Conservation (phyloP, 2,329 filamentous ascomycete species). For the Lachnellula willkommii region DNA sequence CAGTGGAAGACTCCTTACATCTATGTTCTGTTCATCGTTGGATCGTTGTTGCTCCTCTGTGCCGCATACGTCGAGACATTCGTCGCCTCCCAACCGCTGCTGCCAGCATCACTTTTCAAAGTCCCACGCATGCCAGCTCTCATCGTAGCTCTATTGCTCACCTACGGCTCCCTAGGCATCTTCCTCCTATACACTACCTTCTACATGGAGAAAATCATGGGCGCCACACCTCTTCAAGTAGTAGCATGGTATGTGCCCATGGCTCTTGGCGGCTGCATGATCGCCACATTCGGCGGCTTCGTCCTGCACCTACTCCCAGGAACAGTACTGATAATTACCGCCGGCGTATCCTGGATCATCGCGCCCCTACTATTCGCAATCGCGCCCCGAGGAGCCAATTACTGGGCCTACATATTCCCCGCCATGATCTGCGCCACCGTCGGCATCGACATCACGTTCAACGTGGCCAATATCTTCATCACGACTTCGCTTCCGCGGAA, state of each 20-base stretch:
- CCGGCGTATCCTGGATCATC: constrained; percentile 47
- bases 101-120: constrained; percentile 65
- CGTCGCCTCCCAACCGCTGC: constrained; percentile 60
- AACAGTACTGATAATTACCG: constrained; percentile 47
- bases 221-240: constrained; percentile 47
- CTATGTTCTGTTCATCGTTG: constrained; percentile 57
- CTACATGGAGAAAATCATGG: constrained; percentile 54
- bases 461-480: constrained; percentile 71
- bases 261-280: constrained; percentile 60
- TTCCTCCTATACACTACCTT: constrained; percentile 66
- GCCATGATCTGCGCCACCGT: constrained; percentile 64
- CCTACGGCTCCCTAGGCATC: constrained; percentile 64
- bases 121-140: constrained; percentile 65
- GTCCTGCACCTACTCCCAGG: constrained; percentile 51
- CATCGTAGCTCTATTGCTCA: constrained; percentile 54
- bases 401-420: constrained; percentile 70
- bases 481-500: constrained; percentile 63
- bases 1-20: constrained; percentile 74
- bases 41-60: constrained; percentile 51
- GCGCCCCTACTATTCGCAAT: constrained; percentile 50
- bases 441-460: constrained; percentile 71
- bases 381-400: constrained; percentile 36
- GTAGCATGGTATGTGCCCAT: constrained; percentile 61
- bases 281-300: constrained; percentile 56
- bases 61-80: constrained; percentile 69